Base-by-base conservation (phyloP, 225 moss, liverwort and hornwort genomes). In the Sphagnum contortum region DNA sequence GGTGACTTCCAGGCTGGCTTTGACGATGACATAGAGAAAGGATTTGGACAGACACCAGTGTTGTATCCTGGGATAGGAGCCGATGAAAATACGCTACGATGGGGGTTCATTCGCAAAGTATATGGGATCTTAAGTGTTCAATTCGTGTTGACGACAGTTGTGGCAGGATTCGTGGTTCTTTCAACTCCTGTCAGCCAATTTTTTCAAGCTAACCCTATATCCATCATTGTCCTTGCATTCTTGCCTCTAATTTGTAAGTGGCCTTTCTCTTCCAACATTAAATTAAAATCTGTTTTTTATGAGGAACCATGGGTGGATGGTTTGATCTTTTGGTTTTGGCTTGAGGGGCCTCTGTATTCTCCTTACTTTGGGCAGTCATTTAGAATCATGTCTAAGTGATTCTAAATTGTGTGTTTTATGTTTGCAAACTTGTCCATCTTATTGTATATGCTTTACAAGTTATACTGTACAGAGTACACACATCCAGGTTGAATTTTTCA, bases 31-130 rank as follows among this genome's bases (percentile, higher is more conserved):
- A 71, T 92, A 3, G 94, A 95, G 82, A 74, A 80, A 49, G 91
- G 91, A 47, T 79, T 71, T 64, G 85, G 81, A 48, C 75, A 73
- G 47, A 54, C 75, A 55, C 29, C 61, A 12, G 70, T 76, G 69
- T 71, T 95, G 81, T 95, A 95, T 63, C 94, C 94, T 4, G 89
- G 89, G 68, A 80, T 92, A 59, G 61, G 81, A 3, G 80, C 69
- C 5, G 94, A 91, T 12, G 94, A 95, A 8, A 88, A 78, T 72
- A 67, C 71, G 10, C 57, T 95, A 47, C 76, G 94, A 80, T 95
- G 94, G 94, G 88, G 83, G 11, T 95, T 95, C 64, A 84, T 95
- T 63, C 74, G 94, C 58, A 95, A 92, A 74, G 94, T 95, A 9
- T 95, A 95, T 60, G 86, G 91, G 45, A 95, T 95, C 6, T 63